Evolutionary conservation across 202 grass and related monocot genomes (phyloP).

Genomic region (Digitaria exilis): DNA sequence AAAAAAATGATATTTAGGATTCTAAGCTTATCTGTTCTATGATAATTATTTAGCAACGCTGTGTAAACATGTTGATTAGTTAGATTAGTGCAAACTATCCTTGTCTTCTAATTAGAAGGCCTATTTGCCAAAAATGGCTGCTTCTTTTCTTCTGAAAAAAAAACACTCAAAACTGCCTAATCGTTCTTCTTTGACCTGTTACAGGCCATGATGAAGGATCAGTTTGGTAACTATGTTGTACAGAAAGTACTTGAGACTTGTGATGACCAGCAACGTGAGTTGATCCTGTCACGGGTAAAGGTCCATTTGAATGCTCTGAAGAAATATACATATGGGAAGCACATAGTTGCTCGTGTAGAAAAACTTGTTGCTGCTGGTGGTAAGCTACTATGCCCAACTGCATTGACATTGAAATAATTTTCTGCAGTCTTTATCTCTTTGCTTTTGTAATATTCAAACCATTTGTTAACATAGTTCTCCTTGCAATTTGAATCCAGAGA

Average conservation of each 20-base stretch:
- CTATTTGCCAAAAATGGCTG: neutral
- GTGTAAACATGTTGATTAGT: neutral
- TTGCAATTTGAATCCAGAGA: conserved; percentile 56
- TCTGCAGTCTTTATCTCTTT: neutral
- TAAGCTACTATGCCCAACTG: conserved; percentile 36
- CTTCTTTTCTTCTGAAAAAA: neutral
- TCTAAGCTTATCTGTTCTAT: neutral
- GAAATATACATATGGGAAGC: conserved; percentile 98
- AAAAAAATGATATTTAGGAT: conserved; percentile 23
- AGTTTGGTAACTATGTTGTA: conserved; percentile 98
- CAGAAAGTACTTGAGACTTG: conserved; percentile 96
- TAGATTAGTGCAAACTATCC: neutral
- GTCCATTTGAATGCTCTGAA: conserved; percentile 91
- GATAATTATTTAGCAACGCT: neutral
- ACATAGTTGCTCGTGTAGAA: conserved; percentile 97
- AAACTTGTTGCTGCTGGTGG: conserved; percentile 95
- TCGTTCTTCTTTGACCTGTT: neutral
- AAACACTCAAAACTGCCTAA: conserved; percentile 30
- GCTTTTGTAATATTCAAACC: neutral
- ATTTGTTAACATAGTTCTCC: neutral
- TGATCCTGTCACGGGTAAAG: conserved; percentile 88
- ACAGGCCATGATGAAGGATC: conserved; percentile 98
- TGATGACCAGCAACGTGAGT: conserved; percentile 87
- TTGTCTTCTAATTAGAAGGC: neutral
- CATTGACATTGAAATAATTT: conserved; percentile 20